These are phyloP conservation scores for Leucosporidium yakuticum DNA, from an alignment of 768 basidiomycete species.

Conservation along the genomic window DNA sequence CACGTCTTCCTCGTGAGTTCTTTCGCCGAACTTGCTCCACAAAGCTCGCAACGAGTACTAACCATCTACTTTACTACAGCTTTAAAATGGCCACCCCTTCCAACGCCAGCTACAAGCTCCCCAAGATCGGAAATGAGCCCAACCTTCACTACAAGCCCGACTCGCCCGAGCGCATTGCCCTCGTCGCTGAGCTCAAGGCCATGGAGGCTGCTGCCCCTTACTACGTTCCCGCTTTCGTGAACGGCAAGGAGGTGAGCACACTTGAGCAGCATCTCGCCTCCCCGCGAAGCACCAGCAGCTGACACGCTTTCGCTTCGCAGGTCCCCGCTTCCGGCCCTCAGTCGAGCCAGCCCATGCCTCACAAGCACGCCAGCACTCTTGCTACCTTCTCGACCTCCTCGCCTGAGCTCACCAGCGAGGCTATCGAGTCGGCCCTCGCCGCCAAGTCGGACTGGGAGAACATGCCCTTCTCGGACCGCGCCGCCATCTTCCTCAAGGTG, in stretches of 20 bases:
- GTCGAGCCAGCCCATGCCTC: conserved; percentile 56
- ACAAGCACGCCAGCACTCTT: conserved; percentile 72
- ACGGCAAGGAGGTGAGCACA: conserved; percentile 68
- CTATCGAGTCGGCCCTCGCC: conserved; percentile 79
- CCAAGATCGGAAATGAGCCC: conserved; percentile 82
- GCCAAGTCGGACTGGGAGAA: conserved; percentile 87
- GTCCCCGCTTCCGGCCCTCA: not conserved
- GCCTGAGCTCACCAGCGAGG: conserved; percentile 61
- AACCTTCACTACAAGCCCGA: conserved; percentile 75
- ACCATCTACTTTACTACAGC: too few relatives aligned
- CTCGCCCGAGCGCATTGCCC: conserved; percentile 65
- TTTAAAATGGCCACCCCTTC: not conserved
- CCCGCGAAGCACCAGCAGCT: not conserved
- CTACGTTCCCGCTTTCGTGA: conserved; percentile 86
- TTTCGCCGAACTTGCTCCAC: too few relatives aligned
- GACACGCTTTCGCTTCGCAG: conserved; percentile 1
- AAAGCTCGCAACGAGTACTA: too few relatives aligned
- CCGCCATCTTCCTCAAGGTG: conserved; percentile 87
- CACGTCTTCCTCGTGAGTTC: too few relatives aligned
- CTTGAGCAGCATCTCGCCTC: not conserved
- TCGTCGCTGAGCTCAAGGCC: conserved; percentile 66
- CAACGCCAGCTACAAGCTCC: conserved; percentile 62
- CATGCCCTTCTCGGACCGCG: conserved; percentile 93
- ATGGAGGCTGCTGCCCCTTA: conserved; percentile 81
- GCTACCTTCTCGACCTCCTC: conserved; percentile 87